A percentile compares a stretch with the other conserved stretches of the same genome.
Conservation (phyloP, 2,329 filamentous ascomycete genomes). For the Rhinocladiella mackenziei region DNA sequence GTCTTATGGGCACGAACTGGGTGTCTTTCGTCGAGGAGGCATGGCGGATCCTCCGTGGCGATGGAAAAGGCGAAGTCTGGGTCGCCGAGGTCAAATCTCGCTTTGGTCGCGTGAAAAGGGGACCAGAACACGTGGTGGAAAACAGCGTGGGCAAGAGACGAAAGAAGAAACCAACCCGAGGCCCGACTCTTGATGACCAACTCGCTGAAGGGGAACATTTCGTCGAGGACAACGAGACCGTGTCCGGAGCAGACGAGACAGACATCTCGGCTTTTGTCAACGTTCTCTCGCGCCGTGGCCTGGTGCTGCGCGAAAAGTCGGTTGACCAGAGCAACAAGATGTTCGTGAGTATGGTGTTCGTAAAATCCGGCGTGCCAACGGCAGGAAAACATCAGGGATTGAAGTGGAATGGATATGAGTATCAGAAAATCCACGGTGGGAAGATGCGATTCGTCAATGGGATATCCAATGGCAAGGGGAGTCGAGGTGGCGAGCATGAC, state of each 20-base stretch:
- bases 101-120: conserved; percentile 61
- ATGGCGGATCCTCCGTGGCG: conserved; percentile 83
- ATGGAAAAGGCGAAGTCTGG: conserved; percentile 82
- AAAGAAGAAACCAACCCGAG: conserved; percentile 38
- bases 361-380: conserved; percentile 71
- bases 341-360: conserved; percentile 96
- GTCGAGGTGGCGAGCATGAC: conserved; percentile 50
- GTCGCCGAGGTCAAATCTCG: conserved; percentile 94
- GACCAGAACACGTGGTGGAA: conserved; percentile 47
- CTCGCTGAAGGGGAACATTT: conserved; percentile 57
- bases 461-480: conserved; percentile 50
- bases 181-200: conserved; percentile 49
- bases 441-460: conserved; percentile 28
- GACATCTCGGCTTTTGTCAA: conserved; percentile 85
- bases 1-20: conserved; percentile 99
- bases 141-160: conserved; percentile 67
- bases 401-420: conserved; percentile 36
- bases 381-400: conserved; percentile 66
- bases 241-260: conserved; percentile 65
- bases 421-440: conserved; percentile 36
- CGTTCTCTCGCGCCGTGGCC: conserved; percentile 74
- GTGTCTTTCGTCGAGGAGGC: conserved; percentile 94
- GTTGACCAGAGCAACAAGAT: conserved; percentile 90
- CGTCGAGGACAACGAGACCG: conserved; percentile 45
- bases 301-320: conserved; percentile 69